Percentiles rank a stretch among this genome's conserved stretches.
Evolutionary conservation across 2,329 filamentous ascomycete species (phyloP).

Genomic region (Xylaria sp.): DNA sequence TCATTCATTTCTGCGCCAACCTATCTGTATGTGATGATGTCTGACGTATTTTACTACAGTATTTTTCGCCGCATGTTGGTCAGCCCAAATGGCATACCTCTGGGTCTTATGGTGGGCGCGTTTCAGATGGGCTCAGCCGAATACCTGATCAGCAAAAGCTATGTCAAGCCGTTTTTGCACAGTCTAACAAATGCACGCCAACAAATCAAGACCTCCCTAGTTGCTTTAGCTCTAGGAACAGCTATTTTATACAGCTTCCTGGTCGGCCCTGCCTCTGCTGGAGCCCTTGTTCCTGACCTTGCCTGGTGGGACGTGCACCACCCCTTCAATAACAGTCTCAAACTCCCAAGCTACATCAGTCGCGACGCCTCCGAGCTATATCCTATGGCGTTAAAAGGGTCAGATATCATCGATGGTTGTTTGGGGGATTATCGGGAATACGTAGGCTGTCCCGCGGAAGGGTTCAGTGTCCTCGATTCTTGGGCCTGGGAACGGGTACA

Average conservation of each 20-base stretch:
- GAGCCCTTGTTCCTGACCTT: constrained; percentile 17
- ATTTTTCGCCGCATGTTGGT: constrained; percentile 35
- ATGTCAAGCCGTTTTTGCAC: constrained; percentile 12
- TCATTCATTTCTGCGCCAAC: background rate
- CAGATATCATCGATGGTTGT: background rate
- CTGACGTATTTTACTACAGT: constrained; percentile 4
- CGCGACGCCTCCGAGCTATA: constrained; percentile 11
- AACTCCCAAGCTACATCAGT: constrained; percentile 18
- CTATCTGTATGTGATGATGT: too few relatives aligned
- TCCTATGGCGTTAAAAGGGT: background rate
- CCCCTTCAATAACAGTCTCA: constrained; percentile 21
- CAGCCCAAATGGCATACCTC: constrained; percentile 20
- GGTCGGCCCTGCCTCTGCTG: constrained; percentile 32
- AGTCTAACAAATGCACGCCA: background rate
- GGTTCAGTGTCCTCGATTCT: background rate
- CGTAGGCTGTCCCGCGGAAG: constrained; percentile 14
- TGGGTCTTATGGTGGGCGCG: constrained; percentile 34
- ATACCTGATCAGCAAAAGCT: constrained; percentile 29
- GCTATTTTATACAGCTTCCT: constrained; percentile 25
- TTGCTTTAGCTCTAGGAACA: constrained; percentile 25
- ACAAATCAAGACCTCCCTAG: constrained; percentile 14
- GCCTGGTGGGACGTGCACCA: constrained; percentile 20
- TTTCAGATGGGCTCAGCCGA: constrained; percentile 32
- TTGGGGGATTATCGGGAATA: background rate
- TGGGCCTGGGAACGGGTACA: constrained; percentile 24